phyloP scores from a whole-genome alignment of 441 rosid genomes.

The Mallotus japonicus region DNA sequence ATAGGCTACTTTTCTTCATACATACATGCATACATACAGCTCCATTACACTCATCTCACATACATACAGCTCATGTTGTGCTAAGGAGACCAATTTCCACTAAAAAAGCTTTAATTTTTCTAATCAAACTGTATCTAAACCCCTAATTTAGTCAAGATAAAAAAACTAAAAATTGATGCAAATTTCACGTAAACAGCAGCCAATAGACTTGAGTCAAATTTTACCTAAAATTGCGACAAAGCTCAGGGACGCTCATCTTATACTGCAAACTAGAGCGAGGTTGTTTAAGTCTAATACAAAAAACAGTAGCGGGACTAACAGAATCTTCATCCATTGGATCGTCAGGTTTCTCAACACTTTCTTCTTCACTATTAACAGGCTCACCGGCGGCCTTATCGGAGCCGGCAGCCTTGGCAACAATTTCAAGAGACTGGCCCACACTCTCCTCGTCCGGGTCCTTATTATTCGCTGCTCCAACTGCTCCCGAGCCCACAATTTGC shows the following conservation, averaged over 20 bases:
- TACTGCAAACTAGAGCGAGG: constrained; percentile 72
- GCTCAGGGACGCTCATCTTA: constrained; percentile 87
- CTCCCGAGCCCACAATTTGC: constrained; percentile 26
- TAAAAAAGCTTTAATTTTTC: neutral
- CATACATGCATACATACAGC: too few relatives aligned
- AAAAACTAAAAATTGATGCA: neutral
- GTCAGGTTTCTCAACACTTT: constrained; percentile 41
- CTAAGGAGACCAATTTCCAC: neutral
- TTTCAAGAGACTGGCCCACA: constrained; percentile 28
- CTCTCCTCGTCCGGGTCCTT: constrained; percentile 41
- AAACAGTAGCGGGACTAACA: constrained; percentile 77
- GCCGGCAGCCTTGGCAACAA: constrained; percentile 24
- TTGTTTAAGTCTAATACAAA: constrained; percentile 82
- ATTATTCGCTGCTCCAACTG: neutral
- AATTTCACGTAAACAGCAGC: neutral
- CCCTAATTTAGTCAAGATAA: neutral
- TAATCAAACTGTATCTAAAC: neutral
- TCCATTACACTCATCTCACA: too few relatives aligned
- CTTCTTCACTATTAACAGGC: constrained; percentile 27
- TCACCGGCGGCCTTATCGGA: constrained; percentile 26
- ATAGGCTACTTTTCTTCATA: too few relatives aligned
- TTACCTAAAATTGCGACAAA: constrained; percentile 88
- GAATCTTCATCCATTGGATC: constrained; percentile 84
- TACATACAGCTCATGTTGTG: neutral
- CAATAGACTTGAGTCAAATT: neutral